Conservation (phyloP, 176 grass and related monocot species). For the Triticum aestivum region DNA sequence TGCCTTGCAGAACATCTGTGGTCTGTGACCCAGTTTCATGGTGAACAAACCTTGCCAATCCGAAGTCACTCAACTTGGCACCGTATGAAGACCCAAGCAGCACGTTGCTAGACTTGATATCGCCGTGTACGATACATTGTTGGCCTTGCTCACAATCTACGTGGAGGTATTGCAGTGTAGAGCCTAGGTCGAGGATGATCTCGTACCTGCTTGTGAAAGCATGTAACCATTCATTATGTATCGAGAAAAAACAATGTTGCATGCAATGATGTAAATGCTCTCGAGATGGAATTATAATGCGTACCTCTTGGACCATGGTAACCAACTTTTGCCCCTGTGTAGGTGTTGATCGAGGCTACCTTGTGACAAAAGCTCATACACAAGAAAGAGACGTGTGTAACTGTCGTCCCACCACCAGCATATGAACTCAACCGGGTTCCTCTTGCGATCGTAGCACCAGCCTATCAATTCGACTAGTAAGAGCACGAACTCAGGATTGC, state of each 20-base stretch:
- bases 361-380: conserved; percentile 8
- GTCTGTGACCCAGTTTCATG: neutral
- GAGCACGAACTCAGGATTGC: no score
- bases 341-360: conserved; percentile 3
- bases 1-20: neutral
- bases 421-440: neutral
- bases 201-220: neutral
- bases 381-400: neutral
- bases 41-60: neutral
- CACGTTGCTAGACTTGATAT: neutral
- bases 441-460: neutral
- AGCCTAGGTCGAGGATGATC: neutral
- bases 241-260: no score
- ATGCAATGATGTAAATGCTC: no score
- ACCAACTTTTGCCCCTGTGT: neutral
- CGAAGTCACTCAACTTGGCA: neutral
- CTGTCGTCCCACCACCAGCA: conserved; percentile 6
- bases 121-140: neutral
- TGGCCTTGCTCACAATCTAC: neutral
- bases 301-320: conserved; percentile 14
- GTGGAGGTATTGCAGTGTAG: neutral
- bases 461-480: neutral
- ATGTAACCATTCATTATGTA: no score
- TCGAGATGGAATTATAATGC: no score
- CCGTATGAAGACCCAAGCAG: neutral